Percentiles rank a stretch among this genome's conserved stretches.
Conservation (phyloP, 371 early-diverging fungal genomes). For the Lichtheimia ornata region DNA sequence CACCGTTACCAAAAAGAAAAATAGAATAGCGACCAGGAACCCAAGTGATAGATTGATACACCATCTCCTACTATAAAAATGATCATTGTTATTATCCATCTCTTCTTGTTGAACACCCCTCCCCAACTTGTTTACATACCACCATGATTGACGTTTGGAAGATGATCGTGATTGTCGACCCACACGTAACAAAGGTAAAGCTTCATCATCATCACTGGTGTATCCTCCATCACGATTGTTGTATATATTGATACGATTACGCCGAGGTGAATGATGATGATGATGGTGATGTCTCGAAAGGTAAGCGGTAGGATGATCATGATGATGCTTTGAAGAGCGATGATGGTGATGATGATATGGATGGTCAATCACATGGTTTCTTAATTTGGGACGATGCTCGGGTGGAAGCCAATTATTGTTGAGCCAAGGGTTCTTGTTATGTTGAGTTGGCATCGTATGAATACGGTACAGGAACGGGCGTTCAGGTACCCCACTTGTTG, state of each 20-base stretch:
- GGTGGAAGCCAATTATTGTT: slow-evolving; percentile 7
- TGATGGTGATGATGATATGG: slow-evolving; percentile 18
- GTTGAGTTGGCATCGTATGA: slow-evolving; percentile 13
- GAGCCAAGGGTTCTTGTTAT: slow-evolving; percentile 8
- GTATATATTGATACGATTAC: slow-evolving; percentile 5
- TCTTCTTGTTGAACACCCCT: not conserved
- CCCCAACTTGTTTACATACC: too few species aligned
- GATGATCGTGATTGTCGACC: not conserved
- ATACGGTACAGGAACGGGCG: slow-evolving; percentile 10
- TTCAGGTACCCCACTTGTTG: not conserved
- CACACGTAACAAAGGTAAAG: slow-evolving; percentile 6
- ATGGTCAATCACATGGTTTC: slow-evolving; percentile 32
- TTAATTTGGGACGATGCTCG: slow-evolving; percentile 28
- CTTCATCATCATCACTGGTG: slow-evolving; percentile 24
- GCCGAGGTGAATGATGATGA: slow-evolving; percentile 7
- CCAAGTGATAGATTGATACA: slow-evolving; percentile 5
- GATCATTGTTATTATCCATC: not conserved
- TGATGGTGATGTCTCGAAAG: too few species aligned
- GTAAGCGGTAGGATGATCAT: not conserved
- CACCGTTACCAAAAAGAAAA: slow-evolving; percentile 14
- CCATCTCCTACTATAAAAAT: not conserved
- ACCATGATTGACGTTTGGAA: too few species aligned
- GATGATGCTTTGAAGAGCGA: slow-evolving; percentile 11
- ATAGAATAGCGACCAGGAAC: slow-evolving; percentile 2
- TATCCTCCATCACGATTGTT: slow-evolving; percentile 17